Percentiles rank a stretch among this genome's conserved stretches.
Evolutionary conservation across 2,329 filamentous ascomycete species (phyloP).

Genomic region (Exophiala sp.): DNA sequence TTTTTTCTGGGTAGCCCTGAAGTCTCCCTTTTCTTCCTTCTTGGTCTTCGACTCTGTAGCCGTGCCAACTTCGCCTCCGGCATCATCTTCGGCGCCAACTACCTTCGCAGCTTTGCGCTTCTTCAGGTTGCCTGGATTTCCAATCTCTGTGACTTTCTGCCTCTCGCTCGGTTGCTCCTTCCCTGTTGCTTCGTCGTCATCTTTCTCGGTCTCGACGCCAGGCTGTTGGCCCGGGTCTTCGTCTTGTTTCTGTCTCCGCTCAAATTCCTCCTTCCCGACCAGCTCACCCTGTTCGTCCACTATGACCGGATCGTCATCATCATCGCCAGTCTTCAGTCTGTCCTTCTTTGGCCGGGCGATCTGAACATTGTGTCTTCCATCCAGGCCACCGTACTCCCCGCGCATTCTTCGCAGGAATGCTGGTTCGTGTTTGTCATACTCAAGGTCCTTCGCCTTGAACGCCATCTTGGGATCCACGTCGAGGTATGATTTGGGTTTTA

Average conservation of each 20-base stretch:
- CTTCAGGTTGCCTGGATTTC: slow-evolving; percentile 14
- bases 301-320: slow-evolving; percentile 29
- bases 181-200: neutral
- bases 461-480: slow-evolving; percentile 7
- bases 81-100: slow-evolving; percentile 20
- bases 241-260: slow-evolving; percentile 17
- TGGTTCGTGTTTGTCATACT: slow-evolving; percentile 28
- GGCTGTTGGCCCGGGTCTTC: neutral
- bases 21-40: slow-evolving; percentile 2
- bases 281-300: slow-evolving; percentile 27
- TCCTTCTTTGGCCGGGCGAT: slow-evolving; percentile 26
- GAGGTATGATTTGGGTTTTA: neutral
- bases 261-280: slow-evolving; percentile 25
- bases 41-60: neutral
- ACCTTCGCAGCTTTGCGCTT: slow-evolving; percentile 27
- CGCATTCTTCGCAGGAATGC: slow-evolving; percentile 26
- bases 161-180: slow-evolving; percentile 9
- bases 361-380: slow-evolving; percentile 27
- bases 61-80: neutral
- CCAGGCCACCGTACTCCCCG: slow-evolving; percentile 22
- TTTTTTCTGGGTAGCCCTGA: slow-evolving; percentile 5
- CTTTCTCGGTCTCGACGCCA: neutral
- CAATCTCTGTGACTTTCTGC: slow-evolving; percentile 21
- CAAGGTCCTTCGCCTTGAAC: slow-evolving; percentile 25
- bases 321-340: slow-evolving; percentile 27